Conservation (phyloP, 2,329 filamentous ascomycete genomes). For the Fusarium stilboides region DNA sequence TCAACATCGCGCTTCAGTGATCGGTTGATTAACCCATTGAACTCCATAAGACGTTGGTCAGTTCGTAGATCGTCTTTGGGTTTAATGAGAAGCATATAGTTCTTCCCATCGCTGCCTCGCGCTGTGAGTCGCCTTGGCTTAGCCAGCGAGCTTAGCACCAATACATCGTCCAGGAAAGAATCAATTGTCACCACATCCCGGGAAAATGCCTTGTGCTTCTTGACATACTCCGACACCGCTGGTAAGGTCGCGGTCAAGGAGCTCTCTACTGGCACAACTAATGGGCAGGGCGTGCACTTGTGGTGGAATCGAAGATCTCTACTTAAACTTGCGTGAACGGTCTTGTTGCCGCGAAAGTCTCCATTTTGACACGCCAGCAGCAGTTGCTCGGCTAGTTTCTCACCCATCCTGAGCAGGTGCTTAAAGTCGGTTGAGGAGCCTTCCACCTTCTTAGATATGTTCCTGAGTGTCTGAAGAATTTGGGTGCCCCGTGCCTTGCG, state of each 20-base stretch:
- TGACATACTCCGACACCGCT: slow-evolving; percentile 77
- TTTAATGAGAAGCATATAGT: slow-evolving; percentile 94
- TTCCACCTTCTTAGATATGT: slow-evolving; percentile 66
- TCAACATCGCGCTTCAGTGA: slow-evolving; percentile 93
- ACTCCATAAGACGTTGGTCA: slow-evolving; percentile 98
- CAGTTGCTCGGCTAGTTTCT: slow-evolving; percentile 86
- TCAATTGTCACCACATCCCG: slow-evolving; percentile 87
- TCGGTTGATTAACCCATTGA: slow-evolving; percentile 98
- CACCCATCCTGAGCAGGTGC: slow-evolving; percentile 80
- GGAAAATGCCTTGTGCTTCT: slow-evolving; percentile 88
- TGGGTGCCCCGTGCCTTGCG: slow-evolving; percentile 69
- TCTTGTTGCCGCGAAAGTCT: slow-evolving; percentile 78
- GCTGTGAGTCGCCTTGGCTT: slow-evolving; percentile 92
- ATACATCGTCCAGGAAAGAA: slow-evolving; percentile 86
- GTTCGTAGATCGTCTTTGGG: slow-evolving; percentile 98
- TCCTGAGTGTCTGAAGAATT: slow-evolving; percentile 67
- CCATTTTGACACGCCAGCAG: slow-evolving; percentile 85
- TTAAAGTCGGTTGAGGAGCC: slow-evolving; percentile 73
- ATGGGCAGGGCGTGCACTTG: slow-evolving; percentile 83
- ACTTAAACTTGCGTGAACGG: slow-evolving; percentile 78
- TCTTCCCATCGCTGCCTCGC: slow-evolving; percentile 88
- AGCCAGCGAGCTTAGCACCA: slow-evolving; percentile 91
- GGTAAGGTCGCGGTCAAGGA: slow-evolving; percentile 89
- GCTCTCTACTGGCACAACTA: slow-evolving; percentile 91
- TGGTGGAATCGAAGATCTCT: slow-evolving; percentile 87